Conservation (phyloP, 257 asterid species). For the Anisodus acutangulus region DNA sequence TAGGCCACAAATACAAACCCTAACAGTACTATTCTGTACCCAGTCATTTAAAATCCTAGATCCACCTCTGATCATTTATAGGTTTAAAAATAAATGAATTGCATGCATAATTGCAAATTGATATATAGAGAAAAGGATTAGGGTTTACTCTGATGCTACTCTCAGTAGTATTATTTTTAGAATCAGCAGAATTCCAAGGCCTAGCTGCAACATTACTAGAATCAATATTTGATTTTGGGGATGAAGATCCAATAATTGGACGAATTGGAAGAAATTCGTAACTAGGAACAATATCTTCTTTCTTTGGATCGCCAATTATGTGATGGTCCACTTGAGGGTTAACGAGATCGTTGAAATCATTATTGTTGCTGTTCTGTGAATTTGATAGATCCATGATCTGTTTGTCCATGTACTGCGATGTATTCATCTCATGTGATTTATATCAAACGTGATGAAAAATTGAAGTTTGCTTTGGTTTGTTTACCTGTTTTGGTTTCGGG, state of each 20-base stretch:
- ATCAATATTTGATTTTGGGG: constrained; percentile 51
- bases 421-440: constrained; percentile 62
- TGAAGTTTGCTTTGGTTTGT: background rate
- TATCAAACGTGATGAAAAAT: background rate
- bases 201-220: constrained; percentile 49
- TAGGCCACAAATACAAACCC: background rate
- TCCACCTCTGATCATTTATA: background rate
- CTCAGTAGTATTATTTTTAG: constrained; percentile 47
- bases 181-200: constrained; percentile 77
- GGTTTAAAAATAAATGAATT: background rate
- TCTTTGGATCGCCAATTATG: constrained; percentile 38
- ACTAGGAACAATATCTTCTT: constrained; percentile 74
- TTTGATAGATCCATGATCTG: constrained; percentile 98
- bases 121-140: background rate
- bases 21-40: background rate
- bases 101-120: background rate
- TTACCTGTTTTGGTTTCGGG: background rate
- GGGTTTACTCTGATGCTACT: constrained; percentile 58
- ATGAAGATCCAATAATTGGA: constrained; percentile 50
- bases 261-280: constrained; percentile 88
- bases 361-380: constrained; percentile 53
- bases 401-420: constrained; percentile 89
- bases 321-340: constrained; percentile 51
- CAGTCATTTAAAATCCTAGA: background rate
- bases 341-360: constrained; percentile 77